phyloP scores from a whole-genome alignment of 1,139 yeast species.

The Nematodospora anomalae region DNA sequence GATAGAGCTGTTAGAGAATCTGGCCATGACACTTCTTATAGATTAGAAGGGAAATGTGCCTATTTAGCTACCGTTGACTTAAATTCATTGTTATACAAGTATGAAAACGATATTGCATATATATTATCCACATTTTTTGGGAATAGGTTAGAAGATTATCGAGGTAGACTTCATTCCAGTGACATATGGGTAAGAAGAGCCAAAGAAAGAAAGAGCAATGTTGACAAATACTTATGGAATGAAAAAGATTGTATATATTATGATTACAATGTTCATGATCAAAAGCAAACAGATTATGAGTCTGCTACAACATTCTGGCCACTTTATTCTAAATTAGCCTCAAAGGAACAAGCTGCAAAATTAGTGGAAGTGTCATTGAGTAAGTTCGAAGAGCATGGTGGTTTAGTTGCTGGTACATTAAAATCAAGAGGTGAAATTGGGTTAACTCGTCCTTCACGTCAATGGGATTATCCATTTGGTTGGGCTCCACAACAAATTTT shows the following conservation, averaged over 20 bases:
- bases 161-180: conserved; percentile 34
- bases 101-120: conserved; percentile 80
- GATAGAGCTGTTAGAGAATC: conserved; percentile 96
- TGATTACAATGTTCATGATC: conserved; percentile 72
- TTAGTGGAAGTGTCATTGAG: conserved; percentile 62
- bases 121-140: conserved; percentile 59
- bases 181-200: conserved; percentile 64
- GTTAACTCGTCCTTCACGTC: conserved; percentile 76
- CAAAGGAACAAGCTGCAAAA: conserved; percentile 68
- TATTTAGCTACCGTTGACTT: conserved; percentile 88
- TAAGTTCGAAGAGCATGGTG: conserved; percentile 83
- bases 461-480: conserved; percentile 98
- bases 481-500: conserved; percentile 99
- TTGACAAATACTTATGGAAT: conserved; percentile 82
- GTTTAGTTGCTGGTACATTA: conserved; percentile 83
- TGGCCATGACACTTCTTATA: conserved; percentile 92
- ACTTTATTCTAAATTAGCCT: conserved; percentile 78
- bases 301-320: conserved; percentile 95
- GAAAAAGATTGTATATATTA: conserved; percentile 75
- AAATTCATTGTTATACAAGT: conserved; percentile 83
- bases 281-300: conserved; percentile 65
- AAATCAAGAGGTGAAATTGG: conserved; percentile 73
- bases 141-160: conserved; percentile 38
- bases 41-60: conserved; percentile 89
- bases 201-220: conserved; percentile 48